phyloP scores from a whole-genome alignment of 257 asterid genomes.

The Perilla frutescens region DNA sequence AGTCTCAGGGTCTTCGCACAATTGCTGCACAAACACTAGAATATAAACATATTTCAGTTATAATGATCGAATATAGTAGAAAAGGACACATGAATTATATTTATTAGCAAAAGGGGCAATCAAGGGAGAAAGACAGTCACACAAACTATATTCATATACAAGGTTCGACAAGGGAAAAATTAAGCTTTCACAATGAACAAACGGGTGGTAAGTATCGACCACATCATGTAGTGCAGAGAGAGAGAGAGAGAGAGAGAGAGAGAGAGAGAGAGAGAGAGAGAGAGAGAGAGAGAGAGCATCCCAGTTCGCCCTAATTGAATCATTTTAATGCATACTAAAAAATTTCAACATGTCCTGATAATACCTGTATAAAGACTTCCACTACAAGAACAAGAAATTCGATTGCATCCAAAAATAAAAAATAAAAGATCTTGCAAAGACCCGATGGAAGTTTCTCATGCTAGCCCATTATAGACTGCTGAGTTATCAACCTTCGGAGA shows the following conservation, averaged over 20 bases:
- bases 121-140: neutral
- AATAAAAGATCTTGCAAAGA: neutral
- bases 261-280: neutral
- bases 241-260: neutral
- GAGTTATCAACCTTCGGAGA: neutral
- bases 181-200: neutral
- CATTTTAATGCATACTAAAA: no score
- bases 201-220: neutral
- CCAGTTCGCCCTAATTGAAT: neutral
- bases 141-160: neutral
- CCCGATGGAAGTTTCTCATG: neutral
- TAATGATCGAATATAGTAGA: neutral
- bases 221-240: neutral
- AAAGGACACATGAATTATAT: neutral
- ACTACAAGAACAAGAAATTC: no score
- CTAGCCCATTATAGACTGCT: neutral
- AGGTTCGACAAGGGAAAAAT: neutral
- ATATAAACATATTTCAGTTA: conserved; percentile 27
- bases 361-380: no score
- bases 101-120: neutral
- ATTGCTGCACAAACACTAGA: conserved; percentile 72
- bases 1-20: conserved; percentile 68
- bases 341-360: no score
- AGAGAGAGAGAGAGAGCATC: neutral
- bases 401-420: neutral